These are phyloP conservation scores for Eutypella sp. DNA, from an alignment of 2,329 filamentous ascomycete species.

Conservation along the genomic window DNA sequence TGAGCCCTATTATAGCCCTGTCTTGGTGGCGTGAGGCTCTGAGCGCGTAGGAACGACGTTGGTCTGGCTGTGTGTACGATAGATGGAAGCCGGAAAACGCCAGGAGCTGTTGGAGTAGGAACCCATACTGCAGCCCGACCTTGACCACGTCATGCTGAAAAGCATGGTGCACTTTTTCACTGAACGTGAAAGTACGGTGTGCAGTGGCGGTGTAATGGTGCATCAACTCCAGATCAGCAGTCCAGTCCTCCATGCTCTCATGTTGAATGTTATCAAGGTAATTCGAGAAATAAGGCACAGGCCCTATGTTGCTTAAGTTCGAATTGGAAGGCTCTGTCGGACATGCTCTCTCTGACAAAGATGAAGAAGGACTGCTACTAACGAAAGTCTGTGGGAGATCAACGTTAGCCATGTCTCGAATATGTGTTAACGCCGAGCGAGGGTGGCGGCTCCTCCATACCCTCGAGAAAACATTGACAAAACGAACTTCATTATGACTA, in stretches of 20 bases:
- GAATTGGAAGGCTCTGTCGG: no score
- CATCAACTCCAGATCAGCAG: neutral
- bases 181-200: neutral
- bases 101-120: conserved; percentile 1
- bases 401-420: no score
- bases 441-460: no score
- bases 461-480: no score
- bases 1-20: neutral
- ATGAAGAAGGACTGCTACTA: neutral
- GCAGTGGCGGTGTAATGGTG: neutral
- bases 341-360: no score
- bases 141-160: neutral
- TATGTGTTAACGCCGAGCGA: no score
- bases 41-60: neutral
- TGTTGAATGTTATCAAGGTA: neutral
- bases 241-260: neutral
- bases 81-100: neutral
- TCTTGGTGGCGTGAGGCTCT: neutral
- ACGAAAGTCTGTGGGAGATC: no score
- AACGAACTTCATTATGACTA: neutral
- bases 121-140: neutral
- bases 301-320: neutral
- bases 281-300: neutral
- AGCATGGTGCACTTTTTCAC: neutral
- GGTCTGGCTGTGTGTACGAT: neutral